Conservation (phyloP, 2,329 filamentous ascomycete species). For the Bipolaris bicolor region DNA sequence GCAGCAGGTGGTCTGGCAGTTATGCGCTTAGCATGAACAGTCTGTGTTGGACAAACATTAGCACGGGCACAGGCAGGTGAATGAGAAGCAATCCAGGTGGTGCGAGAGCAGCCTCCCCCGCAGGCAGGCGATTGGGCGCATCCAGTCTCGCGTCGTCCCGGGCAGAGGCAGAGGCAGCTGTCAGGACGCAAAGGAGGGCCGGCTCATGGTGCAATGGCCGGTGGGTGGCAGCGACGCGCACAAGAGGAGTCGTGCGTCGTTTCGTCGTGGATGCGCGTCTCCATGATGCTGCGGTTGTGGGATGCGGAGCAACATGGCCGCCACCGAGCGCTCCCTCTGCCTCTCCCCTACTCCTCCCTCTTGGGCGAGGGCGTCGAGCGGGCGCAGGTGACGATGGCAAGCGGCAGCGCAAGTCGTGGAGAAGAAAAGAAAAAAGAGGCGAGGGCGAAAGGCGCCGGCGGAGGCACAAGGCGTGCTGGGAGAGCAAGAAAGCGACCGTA, state of each 20-base stretch:
- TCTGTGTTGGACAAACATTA: constrained; percentile 46
- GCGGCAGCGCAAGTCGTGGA: constrained; percentile 13
- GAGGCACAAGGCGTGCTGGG: neutral
- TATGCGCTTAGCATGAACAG: constrained; percentile 32
- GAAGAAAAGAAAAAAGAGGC: neutral
- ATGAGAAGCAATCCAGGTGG: constrained; percentile 27
- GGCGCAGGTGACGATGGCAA: constrained; percentile 21
- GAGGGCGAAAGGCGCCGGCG: neutral
- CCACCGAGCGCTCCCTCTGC: constrained; percentile 11
- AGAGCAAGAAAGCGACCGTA: neutral
- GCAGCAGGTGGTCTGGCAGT: constrained; percentile 32
- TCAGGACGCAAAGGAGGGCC: constrained; percentile 41
- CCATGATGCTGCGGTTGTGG: constrained; percentile 19
- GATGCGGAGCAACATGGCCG: constrained; percentile 29
- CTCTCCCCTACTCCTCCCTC: neutral
- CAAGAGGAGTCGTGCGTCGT: constrained; percentile 42
- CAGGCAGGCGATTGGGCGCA: constrained; percentile 35
- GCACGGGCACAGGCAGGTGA: constrained; percentile 40
- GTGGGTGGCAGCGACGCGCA: constrained; percentile 31
- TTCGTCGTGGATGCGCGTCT: constrained; percentile 38
- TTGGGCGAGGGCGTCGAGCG: neutral
- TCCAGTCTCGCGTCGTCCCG: constrained; percentile 32
- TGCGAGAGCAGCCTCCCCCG: constrained; percentile 39
- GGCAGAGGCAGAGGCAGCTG: constrained; percentile 48
- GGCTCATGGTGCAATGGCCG: constrained; percentile 34